Conservation (phyloP, 495 filamentous ascomycete genomes). For the Letharia lupina region DNA sequence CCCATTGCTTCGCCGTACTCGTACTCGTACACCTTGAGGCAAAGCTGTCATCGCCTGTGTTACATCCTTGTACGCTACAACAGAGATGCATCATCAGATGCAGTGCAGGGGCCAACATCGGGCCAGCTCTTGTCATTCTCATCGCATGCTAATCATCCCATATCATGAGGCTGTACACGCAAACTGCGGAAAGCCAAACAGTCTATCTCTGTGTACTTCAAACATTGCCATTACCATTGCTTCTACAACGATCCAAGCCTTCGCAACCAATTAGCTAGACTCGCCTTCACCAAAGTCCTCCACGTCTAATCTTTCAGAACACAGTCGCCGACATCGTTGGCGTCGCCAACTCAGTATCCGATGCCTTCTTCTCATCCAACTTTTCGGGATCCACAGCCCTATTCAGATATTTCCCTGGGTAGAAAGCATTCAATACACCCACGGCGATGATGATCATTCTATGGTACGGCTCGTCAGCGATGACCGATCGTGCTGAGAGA, state of each 20-base stretch:
- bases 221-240: neutral
- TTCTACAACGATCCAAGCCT: neutral
- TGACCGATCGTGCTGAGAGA: conserved; percentile 33
- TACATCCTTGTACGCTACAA: no score
- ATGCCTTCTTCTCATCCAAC: conserved; percentile 7
- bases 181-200: neutral
- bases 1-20: no score
- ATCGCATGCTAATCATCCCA: neutral
- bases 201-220: neutral
- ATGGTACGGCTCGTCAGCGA: conserved; percentile 30
- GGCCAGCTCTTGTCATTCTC: neutral
- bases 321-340: neutral
- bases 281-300: neutral
- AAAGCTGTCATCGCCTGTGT: no score
- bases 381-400: conserved; percentile 7
- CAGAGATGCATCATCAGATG: neutral
- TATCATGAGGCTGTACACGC: neutral
- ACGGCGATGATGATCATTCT: conserved; percentile 50
- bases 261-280: neutral
- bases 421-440: conserved; percentile 46
- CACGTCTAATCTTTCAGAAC: neutral
- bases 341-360: neutral
- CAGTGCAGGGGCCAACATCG: neutral
- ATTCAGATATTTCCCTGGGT: conserved; percentile 39
- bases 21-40: no score